Base-by-base conservation (phyloP, 352 stramenopile species). In the Pythium insidiosum region DNA sequence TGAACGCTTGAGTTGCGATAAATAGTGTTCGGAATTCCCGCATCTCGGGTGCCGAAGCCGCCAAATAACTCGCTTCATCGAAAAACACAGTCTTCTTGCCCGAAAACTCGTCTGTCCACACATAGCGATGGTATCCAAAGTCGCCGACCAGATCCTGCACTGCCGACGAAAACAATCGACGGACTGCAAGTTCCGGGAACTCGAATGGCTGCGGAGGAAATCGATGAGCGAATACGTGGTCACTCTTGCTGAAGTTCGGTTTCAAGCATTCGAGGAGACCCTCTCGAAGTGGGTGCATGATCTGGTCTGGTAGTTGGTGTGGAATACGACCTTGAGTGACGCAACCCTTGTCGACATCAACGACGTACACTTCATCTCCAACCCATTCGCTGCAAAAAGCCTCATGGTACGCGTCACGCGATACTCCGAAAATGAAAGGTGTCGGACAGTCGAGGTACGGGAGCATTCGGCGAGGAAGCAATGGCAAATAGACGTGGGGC, bases 381-480 rank as follows among this genome's bases (percentile, higher is more conserved):
- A 84, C 73, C 37, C 79, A 34, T 22, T 84, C 70, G 34, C 72
- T 53, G 47, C 70, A 67, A 31, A 68, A 69, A 0, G 66, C 61
- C 23, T 84, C 73, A 9, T 88, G 73, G 0, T 88, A 44, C 21
- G 63, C 60, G 45, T 70, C 63, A 38, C 78, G 80, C 33, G 86
- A 68, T 10, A 85, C 69, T 29, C 81, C 81, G 47, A 94, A 88
- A 42, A 94, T 84, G 50, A 89, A 94, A 15, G 81, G 81, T 2
- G 81, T 94, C 3, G 81, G 81, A 39, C 81, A 94, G 41, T 94
- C 76, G 15, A 94, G 63, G 42, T 87, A 91, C 59, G 87, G 74
- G 15, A 90, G 58, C 73, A 94, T 84, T 40, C 69, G 62, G 6
- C 63, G 68, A 3, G 83, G 83, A 21, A 95, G 62, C 30, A 95